These are phyloP conservation scores for Pontederia crassipes DNA, from an alignment of 176 grass and related monocot genomes.

Conservation along the genomic window DNA sequence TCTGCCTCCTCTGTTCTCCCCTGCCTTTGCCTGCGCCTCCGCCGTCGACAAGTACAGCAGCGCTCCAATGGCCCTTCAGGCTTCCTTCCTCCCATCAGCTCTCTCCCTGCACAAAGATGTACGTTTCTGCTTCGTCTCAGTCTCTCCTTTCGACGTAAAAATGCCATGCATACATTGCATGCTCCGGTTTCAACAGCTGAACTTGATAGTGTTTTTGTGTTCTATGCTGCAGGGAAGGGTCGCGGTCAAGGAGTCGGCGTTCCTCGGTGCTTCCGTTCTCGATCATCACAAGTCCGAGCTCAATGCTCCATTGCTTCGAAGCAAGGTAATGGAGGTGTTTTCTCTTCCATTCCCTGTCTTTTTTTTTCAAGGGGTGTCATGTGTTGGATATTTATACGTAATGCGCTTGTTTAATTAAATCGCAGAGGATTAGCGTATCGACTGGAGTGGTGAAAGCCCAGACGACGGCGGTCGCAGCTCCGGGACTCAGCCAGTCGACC, in stretches of 20 bases:
- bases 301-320: neutral
- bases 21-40: neutral
- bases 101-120: slow-evolving; percentile 71
- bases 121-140: neutral
- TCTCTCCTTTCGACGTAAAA: neutral
- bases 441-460: slow-evolving; percentile 31
- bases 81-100: slow-evolving; percentile 44
- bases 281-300: slow-evolving; percentile 16
- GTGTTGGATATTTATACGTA: neutral
- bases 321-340: neutral
- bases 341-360: neutral
- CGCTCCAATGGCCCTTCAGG: slow-evolving; percentile 57
- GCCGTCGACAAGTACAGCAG: too few species aligned
- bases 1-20: neutral
- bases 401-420: slow-evolving; percentile 18
- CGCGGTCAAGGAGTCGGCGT: slow-evolving; percentile 23
- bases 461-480: slow-evolving; percentile 36
- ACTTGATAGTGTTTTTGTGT: neutral
- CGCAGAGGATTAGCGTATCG: neutral
- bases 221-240: slow-evolving; percentile 22
- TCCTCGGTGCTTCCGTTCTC: slow-evolving; percentile 23
- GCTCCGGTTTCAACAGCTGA: neutral
- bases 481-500: slow-evolving; percentile 12
- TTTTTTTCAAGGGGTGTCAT: neutral
- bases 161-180: neutral